phyloP scores from a whole-genome alignment of 2,329 filamentous ascomycete species.

The Penicillium sp. region DNA sequence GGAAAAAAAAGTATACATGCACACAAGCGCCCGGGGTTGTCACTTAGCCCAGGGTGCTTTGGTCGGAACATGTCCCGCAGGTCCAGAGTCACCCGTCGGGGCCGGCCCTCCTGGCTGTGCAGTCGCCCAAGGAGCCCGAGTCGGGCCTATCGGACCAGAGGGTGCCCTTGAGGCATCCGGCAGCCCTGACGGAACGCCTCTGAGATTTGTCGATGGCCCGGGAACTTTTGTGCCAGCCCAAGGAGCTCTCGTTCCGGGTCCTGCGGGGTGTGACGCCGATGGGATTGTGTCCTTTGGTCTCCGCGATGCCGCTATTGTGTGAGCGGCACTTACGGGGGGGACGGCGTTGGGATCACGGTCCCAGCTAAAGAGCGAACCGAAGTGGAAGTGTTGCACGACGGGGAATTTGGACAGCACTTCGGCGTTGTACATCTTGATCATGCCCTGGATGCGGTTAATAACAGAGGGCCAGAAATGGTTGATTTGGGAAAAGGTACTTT shows the following conservation, averaged over 20 bases:
- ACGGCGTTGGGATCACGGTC: conserved; percentile 67
- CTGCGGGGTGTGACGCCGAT: conserved; percentile 20
- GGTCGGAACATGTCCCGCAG: conserved; percentile 31
- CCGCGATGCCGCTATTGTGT: conserved; percentile 50
- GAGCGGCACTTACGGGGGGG: conserved; percentile 56
- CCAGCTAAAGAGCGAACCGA: conserved; percentile 81
- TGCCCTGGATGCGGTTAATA: conserved; percentile 63
- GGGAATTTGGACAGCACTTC: conserved; percentile 97
- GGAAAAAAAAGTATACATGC: neutral
- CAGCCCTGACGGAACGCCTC: conserved; percentile 21
- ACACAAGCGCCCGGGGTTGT: neutral
- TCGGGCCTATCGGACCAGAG: conserved; percentile 36
- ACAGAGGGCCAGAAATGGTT: neutral
- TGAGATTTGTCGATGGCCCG: conserved; percentile 17
- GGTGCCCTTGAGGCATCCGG: conserved; percentile 36
- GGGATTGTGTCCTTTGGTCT: conserved; percentile 28
- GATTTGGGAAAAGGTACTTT: conserved; percentile 56
- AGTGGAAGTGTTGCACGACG: conserved; percentile 94
- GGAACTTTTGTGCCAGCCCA: conserved; percentile 37
- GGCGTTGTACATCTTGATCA: conserved; percentile 99
- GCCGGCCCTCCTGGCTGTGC: conserved; percentile 24
- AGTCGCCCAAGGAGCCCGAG: conserved; percentile 40
- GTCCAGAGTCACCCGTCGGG: conserved; percentile 19
- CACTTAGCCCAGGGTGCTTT: conserved; percentile 47
- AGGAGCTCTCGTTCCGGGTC: conserved; percentile 39